Base-by-base conservation (phyloP, 2,329 filamentous ascomycete genomes). In the Alternaria rosae region DNA sequence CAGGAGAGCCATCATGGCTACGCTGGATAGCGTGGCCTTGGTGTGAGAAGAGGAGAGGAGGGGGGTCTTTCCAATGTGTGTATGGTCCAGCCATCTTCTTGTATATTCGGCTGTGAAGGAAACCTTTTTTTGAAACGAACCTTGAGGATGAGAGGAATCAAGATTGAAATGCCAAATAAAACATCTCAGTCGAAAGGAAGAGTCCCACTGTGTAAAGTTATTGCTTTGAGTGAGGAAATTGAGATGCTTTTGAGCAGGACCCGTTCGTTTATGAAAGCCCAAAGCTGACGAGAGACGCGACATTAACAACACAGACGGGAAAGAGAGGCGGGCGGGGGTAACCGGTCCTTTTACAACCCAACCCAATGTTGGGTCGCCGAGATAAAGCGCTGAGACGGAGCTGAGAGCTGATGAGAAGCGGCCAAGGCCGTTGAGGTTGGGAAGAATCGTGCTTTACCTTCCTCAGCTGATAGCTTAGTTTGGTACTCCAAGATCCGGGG, bases 11-110 rank as follows among this genome's bases (percentile, higher is more conserved):
- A 25, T 26, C 7, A 32, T 25, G 35, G 44, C 7, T 30, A 11
- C 47, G 47, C 54, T 61, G 47, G 54, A 43, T 48, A 57, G 59
- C 41, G 59, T 52, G 30, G n/a, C 41, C 52, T 13, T 12, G 51
- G 12, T 48, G 43, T 4, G 1, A 47, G 35, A 20, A 6, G 54
- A 43, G 48, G 28, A 32, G 12, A 38, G 26, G 35, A 28, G 28
- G 35, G 44, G n/a, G 38, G 26, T 23, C 25, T 11, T 45, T 32
- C 48, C 25, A 28, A 35, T 28, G 32, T 32, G 38, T 45, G 28
- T 23, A 51, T 35, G 47, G 47, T 32, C 21, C 26, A 32, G 52
- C 52, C 52, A 54, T 45, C 25, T 42, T 45, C 26, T 43, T 54
- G 52, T 54, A 54, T 15, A 54, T 54, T 45, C 52, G 52, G 41